phyloP scores from a whole-genome alignment of 306 rosid species.

The Cotoneaster glaucophyllus region DNA sequence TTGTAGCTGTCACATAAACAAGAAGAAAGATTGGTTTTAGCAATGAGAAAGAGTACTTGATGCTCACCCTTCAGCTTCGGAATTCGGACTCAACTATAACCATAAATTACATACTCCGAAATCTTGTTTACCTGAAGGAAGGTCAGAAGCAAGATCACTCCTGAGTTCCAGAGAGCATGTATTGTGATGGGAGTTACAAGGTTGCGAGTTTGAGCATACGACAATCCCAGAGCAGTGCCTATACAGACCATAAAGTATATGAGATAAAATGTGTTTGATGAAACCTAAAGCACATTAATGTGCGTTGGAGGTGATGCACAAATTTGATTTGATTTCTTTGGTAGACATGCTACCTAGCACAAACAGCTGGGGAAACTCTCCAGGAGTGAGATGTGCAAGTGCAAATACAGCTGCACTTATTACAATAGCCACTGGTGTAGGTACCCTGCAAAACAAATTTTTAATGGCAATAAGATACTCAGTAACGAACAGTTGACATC shows the following conservation, averaged over 20 bases:
- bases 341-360: constrained; percentile 63
- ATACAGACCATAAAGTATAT: constrained; percentile 10
- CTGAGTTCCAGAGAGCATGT: constrained; percentile 94
- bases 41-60: background rate
- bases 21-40: constrained; percentile 23
- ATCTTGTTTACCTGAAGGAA: constrained; percentile 59
- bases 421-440: constrained; percentile 77
- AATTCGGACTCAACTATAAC: background rate
- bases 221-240: constrained; percentile 86
- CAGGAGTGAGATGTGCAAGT: constrained; percentile 96
- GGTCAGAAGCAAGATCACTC: constrained; percentile 85
- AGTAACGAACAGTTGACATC: background rate
- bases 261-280: background rate
- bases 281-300: background rate
- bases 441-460: constrained; percentile 59
- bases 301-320: background rate
- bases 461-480: background rate
- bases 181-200: constrained; percentile 93
- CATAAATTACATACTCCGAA: background rate
- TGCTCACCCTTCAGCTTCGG: background rate
- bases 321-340: background rate
- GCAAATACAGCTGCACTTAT: constrained; percentile 81
- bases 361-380: constrained; percentile 92
- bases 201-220: constrained; percentile 95
- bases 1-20: constrained; percentile 54